Base-by-base conservation (phyloP, 176 grass and related monocot species). In the Themeda triandra region DNA sequence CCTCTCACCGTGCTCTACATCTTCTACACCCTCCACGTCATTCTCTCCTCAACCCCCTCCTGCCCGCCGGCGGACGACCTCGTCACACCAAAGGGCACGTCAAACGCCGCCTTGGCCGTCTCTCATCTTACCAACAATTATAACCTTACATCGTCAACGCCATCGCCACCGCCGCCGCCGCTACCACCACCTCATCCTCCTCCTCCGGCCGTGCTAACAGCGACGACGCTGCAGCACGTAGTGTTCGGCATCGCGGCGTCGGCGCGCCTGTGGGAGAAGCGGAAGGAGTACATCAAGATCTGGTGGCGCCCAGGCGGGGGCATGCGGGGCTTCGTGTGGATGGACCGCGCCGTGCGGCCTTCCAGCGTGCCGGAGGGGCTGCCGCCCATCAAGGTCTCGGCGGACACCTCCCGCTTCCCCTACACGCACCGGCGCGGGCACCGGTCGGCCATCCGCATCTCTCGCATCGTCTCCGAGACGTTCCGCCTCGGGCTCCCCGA, bases 231-330 rank as follows among this genome's bases (percentile, higher is more conserved):
- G 62, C 89, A 94, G 81, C 91, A 99, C 85, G 92, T 96, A 33
- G 96, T 99, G 82, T 99, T 99, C 81, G 96, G 96, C 80, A 96
- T 99, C 73, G 96, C 96, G 6, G 93, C 93, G 23, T 99, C 96
- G 39, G 66, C 96, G n/a, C 80, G 75, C 13, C 70, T 96, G 3
- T 99, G 93, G 97, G 90, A 96, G 40, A 92, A 87, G 84, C 82
- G 97, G 2, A 96, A 96, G 88, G 93, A 99, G 48, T 99, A 96
- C 86, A 99, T 99, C 89, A 99, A 89, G 83, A 75, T 94, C 15
- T 96, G 97, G 97, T 96, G 88, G 89, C 89, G 78, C 0, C 91
- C 93, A 0, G 88, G 49, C 60, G 62, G 89, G 17, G 84, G 80
- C 80, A 96, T 99, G 97, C 90, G 93, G 9, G 97, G 97, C 10